Evolutionary conservation across 495 filamentous ascomycete species (phyloP).

Genomic region (Xanthoparmelia taractica): DNA sequence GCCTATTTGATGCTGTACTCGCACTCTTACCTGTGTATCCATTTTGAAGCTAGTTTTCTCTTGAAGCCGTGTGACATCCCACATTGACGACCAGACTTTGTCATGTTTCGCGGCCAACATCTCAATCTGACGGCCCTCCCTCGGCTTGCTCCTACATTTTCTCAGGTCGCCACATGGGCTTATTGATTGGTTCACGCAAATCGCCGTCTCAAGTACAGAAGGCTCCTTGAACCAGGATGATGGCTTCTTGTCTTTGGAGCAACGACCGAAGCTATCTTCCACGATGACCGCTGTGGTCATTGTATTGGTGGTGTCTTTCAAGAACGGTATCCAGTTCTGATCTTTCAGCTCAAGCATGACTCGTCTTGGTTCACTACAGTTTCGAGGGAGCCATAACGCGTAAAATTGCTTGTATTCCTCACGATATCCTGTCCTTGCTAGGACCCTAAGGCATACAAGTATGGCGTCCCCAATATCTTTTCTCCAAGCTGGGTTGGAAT

Average conservation of each 20-base stretch:
- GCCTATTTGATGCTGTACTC: no score
- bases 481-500: neutral
- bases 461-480: neutral
- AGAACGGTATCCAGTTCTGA: neutral
- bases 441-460: neutral
- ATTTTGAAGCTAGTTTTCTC: neutral
- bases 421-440: neutral
- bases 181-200: neutral
- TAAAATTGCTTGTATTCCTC: neutral
- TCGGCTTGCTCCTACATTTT: no score
- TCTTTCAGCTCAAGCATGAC: neutral
- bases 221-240: neutral
- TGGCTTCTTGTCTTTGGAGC: no score
- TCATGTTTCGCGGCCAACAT: no score
- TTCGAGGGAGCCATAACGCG: neutral
- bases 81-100: neutral
- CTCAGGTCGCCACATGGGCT: neutral
- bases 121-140: no score
- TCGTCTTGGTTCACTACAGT: neutral
- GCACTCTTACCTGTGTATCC: neutral
- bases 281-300: neutral
- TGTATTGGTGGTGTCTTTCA: neutral
- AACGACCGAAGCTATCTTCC: neutral
- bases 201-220: constrained; percentile 8
- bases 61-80: neutral